A percentile compares a stretch with the other conserved stretches of the same genome.
phyloP scores from a whole-genome alignment of 192 early-diverging fungal genomes.

The Entomortierella beljakovae region DNA sequence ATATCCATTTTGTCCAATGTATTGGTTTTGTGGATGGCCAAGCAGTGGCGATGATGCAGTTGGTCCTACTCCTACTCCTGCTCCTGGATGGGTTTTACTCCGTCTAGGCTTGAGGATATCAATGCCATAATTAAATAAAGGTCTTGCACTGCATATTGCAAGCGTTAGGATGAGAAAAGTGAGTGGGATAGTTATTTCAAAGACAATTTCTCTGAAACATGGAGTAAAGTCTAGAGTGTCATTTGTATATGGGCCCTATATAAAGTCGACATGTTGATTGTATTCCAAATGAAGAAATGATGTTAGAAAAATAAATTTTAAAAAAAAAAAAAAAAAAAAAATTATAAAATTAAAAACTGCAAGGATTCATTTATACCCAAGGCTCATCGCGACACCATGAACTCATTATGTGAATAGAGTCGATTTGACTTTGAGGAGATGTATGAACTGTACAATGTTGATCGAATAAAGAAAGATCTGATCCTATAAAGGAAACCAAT shows the following conservation, averaged over 20 bases:
- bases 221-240: slow-evolving; percentile 51
- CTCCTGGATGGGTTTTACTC: not conserved
- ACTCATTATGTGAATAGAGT: slow-evolving; percentile 29
- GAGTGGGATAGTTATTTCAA: slow-evolving; percentile 36
- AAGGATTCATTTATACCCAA: slow-evolving; percentile 23
- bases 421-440: not conserved
- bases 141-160: slow-evolving; percentile 44
- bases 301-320: not conserved
- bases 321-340: not conserved
- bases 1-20: slow-evolving; percentile 8
- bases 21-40: slow-evolving; percentile 20
- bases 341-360: too few species aligned
- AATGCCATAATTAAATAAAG: slow-evolving; percentile 20
- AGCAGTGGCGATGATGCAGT: slow-evolving; percentile 19
- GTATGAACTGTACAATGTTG: not conserved
- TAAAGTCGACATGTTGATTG: too few species aligned
- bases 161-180: slow-evolving; percentile 44
- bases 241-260: slow-evolving; percentile 47
- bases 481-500: too few species aligned
- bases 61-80: not conserved
- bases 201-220: slow-evolving; percentile 45
- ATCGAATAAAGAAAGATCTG: not conserved
- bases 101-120: not conserved
- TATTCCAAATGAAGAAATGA: not conserved
- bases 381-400: slow-evolving; percentile 51